Percentiles rank a stretch among this genome's conserved stretches.
phyloP scores from a whole-genome alignment of 176 grass and related monocot genomes.

The Oryza longistaminata region DNA sequence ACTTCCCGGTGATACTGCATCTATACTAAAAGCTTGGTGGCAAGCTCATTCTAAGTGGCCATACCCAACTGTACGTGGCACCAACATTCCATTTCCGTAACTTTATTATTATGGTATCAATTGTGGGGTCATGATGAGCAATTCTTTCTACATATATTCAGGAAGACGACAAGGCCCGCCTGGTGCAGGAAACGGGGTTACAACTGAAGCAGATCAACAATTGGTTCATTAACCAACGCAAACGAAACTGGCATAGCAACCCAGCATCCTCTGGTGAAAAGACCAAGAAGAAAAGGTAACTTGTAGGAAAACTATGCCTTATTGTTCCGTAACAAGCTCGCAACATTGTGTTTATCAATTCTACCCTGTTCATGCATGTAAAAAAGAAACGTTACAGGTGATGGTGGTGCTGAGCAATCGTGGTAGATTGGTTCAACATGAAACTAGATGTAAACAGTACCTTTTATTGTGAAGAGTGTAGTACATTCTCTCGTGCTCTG shows the following conservation, averaged over 20 bases:
- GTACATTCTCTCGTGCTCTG: conserved; percentile 22
- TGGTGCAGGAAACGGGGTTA: conserved; percentile 94
- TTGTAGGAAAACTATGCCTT: background rate
- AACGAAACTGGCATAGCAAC: conserved; percentile 98
- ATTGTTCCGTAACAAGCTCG: background rate
- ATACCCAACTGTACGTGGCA: conserved; percentile 79
- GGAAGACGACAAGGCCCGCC: conserved; percentile 89
- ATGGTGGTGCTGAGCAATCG: conserved; percentile 23
- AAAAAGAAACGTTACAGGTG: conserved; percentile 55
- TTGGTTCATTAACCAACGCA: conserved; percentile 99
- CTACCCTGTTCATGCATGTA: conserved; percentile 28
- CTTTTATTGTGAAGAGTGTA: conserved; percentile 2
- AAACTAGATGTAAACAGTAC: conserved; percentile 50
- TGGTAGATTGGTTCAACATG: conserved; percentile 26
- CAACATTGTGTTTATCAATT: background rate
- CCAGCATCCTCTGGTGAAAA: conserved; percentile 68
- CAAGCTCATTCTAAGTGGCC: conserved; percentile 98
- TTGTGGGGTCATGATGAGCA: background rate
- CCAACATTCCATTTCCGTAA: background rate
- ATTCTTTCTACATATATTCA: conserved; percentile 38
- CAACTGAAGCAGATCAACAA: conserved; percentile 99
- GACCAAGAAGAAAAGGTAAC: conserved; percentile 96
- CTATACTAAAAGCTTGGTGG: conserved; percentile 93
- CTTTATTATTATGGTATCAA: conserved; percentile 17
- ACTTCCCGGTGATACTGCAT: conserved; percentile 87